Evolutionary conservation across 169 alveolate species (phyloP), one percentile per base, ranked within the genome.

Genomic region (Plasmodium blacklocki): DNA sequence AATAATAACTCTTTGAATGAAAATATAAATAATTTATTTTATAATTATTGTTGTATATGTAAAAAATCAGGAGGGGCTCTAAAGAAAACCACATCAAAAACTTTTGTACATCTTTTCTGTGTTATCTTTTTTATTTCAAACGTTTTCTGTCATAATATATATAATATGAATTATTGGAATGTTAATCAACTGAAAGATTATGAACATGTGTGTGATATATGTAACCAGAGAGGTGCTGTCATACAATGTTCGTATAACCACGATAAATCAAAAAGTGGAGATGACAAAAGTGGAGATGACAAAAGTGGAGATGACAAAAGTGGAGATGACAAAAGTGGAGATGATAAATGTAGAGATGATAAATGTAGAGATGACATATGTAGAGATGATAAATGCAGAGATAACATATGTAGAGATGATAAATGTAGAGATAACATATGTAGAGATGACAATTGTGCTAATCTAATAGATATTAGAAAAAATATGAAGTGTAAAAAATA

Each of bases 61-160:
- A 78, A 78, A 59, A 78, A 52, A 23, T 56, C 50, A 50, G 89
- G 89, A 11, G 89, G 89, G 7, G 89, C 89, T 15, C 32, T 78
- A 59, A 78, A 78, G 47, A 78, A 52, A 66, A 78, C 89, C 12
- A 78, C 89, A 47, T 50, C 75, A 14, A 78, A 78, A 23, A 19
- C 47, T 9, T 78, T 78, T 64, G 78, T 78, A n/a, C 89, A 78
- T 54, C 5, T 78, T 49, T 78, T 78, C 54, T 78, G 89, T 52
- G 78, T 78, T 66, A 50, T 78, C 19, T 78, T 78, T 66, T 78
- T 78, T 78, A 78, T 52, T 45, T 78, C 76, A 18, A 49, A 78
- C 11, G 89, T 78, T 2, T 78, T 78, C 15, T 78, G 89, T 78
- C 19, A 47, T 29, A 78, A 78, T 78, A 67, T 78, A 50, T 78